Percentiles rank a stretch among this genome's conserved stretches.
These are phyloP conservation scores for Lepidium sativum DNA, from an alignment of 345 rosid genomes.

Conservation along the genomic window DNA sequence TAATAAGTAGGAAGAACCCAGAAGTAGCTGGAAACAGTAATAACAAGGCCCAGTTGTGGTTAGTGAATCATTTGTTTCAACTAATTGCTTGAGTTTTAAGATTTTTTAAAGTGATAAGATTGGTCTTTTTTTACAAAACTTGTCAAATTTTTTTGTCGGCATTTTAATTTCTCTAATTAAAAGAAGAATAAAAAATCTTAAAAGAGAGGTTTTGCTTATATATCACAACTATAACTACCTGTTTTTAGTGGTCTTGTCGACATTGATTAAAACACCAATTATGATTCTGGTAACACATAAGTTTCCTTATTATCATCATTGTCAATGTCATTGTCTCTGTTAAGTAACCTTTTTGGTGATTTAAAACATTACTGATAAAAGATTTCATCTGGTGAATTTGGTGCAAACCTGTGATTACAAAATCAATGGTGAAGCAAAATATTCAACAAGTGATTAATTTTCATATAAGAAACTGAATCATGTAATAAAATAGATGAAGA, in stretches of 20 bases:
- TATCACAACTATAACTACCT: conserved; percentile 25
- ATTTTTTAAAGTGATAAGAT: conserved; percentile 8
- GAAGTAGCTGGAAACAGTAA: conserved; percentile 17
- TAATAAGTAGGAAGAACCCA: neutral
- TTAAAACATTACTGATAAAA: conserved; percentile 4
- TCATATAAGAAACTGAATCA: conserved; percentile 8
- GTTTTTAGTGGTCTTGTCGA: conserved; percentile 23
- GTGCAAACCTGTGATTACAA: conserved; percentile 14
- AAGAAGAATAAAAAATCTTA: neutral
- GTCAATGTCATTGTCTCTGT: conserved; percentile 22
- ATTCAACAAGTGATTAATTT: neutral
- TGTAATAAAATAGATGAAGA: conserved; percentile 6
- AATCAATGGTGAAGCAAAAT: conserved; percentile 6
- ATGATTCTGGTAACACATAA: conserved; percentile 10
- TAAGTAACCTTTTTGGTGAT: conserved; percentile 13
- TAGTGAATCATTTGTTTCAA: conserved; percentile 31
- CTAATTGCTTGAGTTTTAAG: conserved; percentile 31
- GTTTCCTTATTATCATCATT: conserved; percentile 9
- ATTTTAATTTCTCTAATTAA: neutral
- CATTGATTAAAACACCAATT: conserved; percentile 11
- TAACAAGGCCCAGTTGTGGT: conserved; percentile 23
- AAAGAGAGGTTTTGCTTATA: conserved; percentile 10
- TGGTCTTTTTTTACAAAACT: conserved; percentile 18
- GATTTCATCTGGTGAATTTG: conserved; percentile 17
- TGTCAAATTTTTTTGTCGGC: neutral